Evolutionary conservation across 2,329 filamentous ascomycete genomes (phyloP), one percentile per base, ranked within the genome.

Genomic region (Tolypocladium ophioglossoides): DNA sequence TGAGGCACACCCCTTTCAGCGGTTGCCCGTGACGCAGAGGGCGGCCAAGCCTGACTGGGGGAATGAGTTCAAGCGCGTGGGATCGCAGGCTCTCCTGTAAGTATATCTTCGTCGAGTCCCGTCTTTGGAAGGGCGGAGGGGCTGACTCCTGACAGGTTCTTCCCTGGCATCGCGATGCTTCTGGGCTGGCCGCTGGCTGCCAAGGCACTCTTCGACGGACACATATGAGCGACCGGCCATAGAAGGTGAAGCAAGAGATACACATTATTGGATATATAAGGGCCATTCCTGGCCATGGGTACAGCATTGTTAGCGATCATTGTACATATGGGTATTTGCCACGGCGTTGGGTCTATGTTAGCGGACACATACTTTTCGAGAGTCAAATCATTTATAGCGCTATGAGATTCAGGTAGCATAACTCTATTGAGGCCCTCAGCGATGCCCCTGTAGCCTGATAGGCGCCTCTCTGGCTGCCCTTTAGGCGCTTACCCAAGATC

Each of bases 1-100:
- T 59, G 69, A 72, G 57, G 46, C 68, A 53, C 69, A 72, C 52
- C 67, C 68, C 53, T 70, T 70, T 49, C 64, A 69, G 59, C 65
- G 69, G 50, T 57, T 68, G 16, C 60, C 68, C 46, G 52, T 58
- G 18, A 58, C 60, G 24, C 63, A 64, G 52, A 59, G 60, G 55
- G 49, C 64, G 14, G 64, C 65, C n/a, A 55, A 53, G 35, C 62
- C 61, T 44, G 66, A 71, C 55, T 72, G 69, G 59, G 61, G 57
- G 41, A 62, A 58, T 52, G 62, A 70, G 56, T 55, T 63, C 48
- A 68, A 66, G 62, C 64, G 66, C 37, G 58, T 65, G 53, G 64
- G 64, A 11, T 61, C 58, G 52, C 68, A 69, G 52, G 58, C 62
- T n/a, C 55, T 64, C 30, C 46, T 68, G 70, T 72, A 66, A 63